Percentiles rank a stretch among this genome's conserved stretches.
These are phyloP conservation scores for Cryomyces antarcticus DNA, from an alignment of 495 filamentous ascomycete species.

Conservation along the genomic window DNA sequence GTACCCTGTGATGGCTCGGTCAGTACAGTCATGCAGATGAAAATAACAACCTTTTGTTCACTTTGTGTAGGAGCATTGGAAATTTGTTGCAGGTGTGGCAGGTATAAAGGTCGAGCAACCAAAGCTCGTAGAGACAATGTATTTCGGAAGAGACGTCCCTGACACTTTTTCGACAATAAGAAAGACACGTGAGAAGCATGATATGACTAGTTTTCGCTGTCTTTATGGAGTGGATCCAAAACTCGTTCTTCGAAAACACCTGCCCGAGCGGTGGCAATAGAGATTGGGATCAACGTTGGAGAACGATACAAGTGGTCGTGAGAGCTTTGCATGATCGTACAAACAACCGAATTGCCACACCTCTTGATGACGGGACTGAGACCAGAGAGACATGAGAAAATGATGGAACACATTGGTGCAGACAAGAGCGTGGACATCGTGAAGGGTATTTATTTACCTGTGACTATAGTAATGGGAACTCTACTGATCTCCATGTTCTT, in stretches of 20 bases:
- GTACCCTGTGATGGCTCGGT: slow-evolving; percentile 33
- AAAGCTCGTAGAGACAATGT: not conserved
- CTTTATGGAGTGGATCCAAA: too few relatives aligned
- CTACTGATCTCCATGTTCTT: slow-evolving; percentile 33
- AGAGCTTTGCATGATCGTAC: too few relatives aligned
- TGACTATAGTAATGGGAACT: slow-evolving; percentile 90
- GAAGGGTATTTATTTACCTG: slow-evolving; percentile 32
- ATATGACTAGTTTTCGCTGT: too few relatives aligned
- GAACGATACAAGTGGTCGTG: too few relatives aligned
- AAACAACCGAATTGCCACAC: too few relatives aligned
- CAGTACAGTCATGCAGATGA: not conserved
- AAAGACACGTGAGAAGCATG: not conserved
- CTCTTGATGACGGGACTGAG: not conserved
- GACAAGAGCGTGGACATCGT: slow-evolving; percentile 16
- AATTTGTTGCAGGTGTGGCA: not conserved
- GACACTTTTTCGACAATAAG: not conserved
- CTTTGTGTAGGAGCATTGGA: not conserved
- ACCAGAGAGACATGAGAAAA: not conserved
- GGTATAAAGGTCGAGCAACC: not conserved
- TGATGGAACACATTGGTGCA: not conserved
- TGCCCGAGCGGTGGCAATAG: too few relatives aligned
- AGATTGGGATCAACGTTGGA: too few relatives aligned
- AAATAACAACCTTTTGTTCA: not conserved
- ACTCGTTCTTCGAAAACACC: too few relatives aligned
- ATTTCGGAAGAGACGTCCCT: not conserved